Conservation (phyloP, 495 filamentous ascomycete species). For the Penicillium manginii region DNA sequence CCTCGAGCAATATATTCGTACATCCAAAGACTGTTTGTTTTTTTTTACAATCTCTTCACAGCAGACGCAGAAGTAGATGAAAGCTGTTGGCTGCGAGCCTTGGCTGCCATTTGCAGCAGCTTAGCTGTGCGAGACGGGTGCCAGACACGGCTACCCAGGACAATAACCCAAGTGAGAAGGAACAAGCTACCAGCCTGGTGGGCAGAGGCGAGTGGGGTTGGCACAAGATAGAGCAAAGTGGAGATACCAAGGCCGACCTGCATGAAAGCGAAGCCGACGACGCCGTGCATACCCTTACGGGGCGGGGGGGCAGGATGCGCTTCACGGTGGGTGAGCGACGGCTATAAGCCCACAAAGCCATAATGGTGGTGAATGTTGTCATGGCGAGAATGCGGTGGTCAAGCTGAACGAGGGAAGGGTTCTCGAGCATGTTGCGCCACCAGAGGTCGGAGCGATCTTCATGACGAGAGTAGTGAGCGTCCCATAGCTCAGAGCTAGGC, state of each 20-base stretch:
- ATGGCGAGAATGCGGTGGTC: constrained; percentile 92
- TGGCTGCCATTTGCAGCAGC: constrained; percentile 49
- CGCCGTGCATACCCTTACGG: constrained; percentile 72
- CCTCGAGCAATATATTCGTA: constrained; percentile 25
- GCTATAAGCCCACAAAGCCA: constrained; percentile 76
- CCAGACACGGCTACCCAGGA: constrained; percentile 69
- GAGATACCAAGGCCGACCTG: constrained; percentile 86
- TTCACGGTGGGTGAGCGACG: constrained; percentile 64
- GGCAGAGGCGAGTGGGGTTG: constrained; percentile 81
- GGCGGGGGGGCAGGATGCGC: constrained; percentile 65
- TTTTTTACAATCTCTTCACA: constrained; percentile 34
- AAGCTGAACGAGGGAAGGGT: constrained; percentile 90
- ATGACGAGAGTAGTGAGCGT: constrained; percentile 80
- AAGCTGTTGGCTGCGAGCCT: constrained; percentile 38
- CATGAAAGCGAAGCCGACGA: constrained; percentile 79
- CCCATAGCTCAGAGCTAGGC: constrained; percentile 79
- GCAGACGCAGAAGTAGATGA: constrained; percentile 30
- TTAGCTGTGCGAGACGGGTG: constrained; percentile 54
- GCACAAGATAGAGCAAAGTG: constrained; percentile 91
- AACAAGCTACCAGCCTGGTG: constrained; percentile 93
- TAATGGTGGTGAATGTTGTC: constrained; percentile 81
- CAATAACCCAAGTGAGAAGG: constrained; percentile 77
- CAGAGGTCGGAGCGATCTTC: constrained; percentile 77
- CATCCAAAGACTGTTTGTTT: constrained; percentile 6
- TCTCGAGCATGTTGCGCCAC: constrained; percentile 98